These are phyloP conservation scores for Collybia sp. DNA, from an alignment of 768 basidiomycete species.

Conservation along the genomic window DNA sequence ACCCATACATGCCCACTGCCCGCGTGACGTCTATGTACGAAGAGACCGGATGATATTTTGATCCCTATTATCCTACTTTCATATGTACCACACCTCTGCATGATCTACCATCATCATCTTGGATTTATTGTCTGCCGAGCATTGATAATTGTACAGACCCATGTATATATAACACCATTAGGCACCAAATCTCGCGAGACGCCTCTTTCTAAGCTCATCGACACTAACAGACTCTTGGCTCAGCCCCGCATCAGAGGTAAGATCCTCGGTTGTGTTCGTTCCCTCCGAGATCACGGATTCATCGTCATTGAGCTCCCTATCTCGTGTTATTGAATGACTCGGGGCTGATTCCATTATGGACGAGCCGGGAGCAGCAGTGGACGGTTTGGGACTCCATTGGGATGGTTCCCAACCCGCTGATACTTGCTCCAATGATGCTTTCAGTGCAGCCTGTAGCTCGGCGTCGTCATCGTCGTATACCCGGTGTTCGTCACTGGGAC, in stretches of 20 bases:
- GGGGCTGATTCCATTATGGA: background rate
- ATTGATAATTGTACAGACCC: background rate
- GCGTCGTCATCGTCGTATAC: constrained; percentile 86
- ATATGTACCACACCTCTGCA: too few species aligned
- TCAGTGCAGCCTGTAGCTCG: constrained; percentile 83
- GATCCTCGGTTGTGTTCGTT: constrained; percentile 13
- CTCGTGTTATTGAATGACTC: constrained; percentile 1
- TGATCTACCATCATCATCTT: too few species aligned
- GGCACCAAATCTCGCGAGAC: constrained; percentile 61
- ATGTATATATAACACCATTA: constrained; percentile 14
- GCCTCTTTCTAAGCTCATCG: constrained; percentile 63
- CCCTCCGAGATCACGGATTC: constrained; percentile 34
- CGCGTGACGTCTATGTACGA: constrained; percentile 20
- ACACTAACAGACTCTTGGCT: constrained; percentile 37
- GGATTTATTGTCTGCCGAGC: too few species aligned
- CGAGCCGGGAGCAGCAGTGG: background rate
- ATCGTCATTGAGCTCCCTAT: constrained; percentile 25
- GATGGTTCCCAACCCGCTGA: constrained; percentile 48
- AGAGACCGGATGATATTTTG: background rate
- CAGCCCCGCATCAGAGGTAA: constrained; percentile 13
- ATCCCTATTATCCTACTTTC: background rate
- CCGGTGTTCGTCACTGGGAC: constrained; percentile 22
- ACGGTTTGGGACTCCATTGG: constrained; percentile 10
- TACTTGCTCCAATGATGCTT: constrained; percentile 69
- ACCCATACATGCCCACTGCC: constrained; percentile 27